Evolutionary conservation across 371 early-diverging fungal genomes (phyloP), one percentile per base, ranked within the genome.

Genomic region (Mortierella sp.): DNA sequence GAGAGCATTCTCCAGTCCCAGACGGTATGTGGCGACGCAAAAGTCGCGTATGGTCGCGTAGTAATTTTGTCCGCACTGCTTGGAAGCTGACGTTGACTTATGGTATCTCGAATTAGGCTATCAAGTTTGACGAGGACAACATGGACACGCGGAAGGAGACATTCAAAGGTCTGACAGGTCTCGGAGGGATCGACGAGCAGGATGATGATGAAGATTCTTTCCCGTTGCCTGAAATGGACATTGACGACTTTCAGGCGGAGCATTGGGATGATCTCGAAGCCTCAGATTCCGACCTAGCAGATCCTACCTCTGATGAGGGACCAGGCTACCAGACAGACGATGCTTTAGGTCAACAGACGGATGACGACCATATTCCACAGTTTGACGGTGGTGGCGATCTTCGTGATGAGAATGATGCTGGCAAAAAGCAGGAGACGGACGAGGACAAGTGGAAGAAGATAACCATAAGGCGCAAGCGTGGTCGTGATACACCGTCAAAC

Each of bases 351-450:
- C 21, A 11, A 12, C 55, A 16, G 5, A 44, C 27, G 14, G 44
- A 44, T 0, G 48, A 70, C 3, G 55, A 49, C 18, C 41, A 55
- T n/a, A 88, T 92, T 12, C 89, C 92, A 1, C 95, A 94, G 79
- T 68, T 88, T 14, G 93, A 94, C 73, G 93, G 93, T 4, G 87
- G 89, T 14, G 80, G 72, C 14, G 93, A 92, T 77, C 56, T 44
- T 3, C 44, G 71, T 24, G 79, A 81, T 18, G 80, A 74, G 2
- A 71, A 75, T 3, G 60, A 60, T 35, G n/a, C 27, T 6, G 56
- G 41, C 29, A 70, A 75, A 18, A 48, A 44, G 29, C n/a, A 14
- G 5, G 63, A 24, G 5, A 48, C 85, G 0, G 74, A 77, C 5
- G 46, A 70, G 7, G 55, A 77, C 18, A 76, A 77, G 82, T 71